These are phyloP conservation scores for Colletotrichum abscissum DNA, from an alignment of 2,329 filamentous ascomycete species.

Conservation along the genomic window DNA sequence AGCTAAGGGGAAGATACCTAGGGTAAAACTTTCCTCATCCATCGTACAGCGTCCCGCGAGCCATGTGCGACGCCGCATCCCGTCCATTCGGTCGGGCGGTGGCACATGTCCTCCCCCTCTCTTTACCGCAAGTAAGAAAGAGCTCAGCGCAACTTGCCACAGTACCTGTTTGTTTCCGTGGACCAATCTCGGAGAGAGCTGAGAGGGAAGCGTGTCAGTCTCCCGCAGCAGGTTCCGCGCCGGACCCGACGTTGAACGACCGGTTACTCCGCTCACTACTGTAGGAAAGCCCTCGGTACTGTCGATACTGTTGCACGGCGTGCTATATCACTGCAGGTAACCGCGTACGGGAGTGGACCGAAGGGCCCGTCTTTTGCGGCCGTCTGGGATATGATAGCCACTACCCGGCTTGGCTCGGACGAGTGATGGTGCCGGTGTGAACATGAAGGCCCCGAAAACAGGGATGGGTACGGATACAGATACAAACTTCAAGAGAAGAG, in stretches of 20 bases:
- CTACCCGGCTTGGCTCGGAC: constrained; percentile 20
- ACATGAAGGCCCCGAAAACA: background rate
- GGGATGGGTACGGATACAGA: background rate
- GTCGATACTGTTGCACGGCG: constrained; percentile 22
- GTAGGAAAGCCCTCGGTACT: background rate
- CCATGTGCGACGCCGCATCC: constrained; percentile 48
- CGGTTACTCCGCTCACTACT: background rate
- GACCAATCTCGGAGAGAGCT: background rate
- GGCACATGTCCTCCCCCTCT: background rate
- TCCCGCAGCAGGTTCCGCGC: background rate
- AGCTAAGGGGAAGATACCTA: background rate
- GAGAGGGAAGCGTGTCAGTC: background rate
- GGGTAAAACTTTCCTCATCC: constrained; percentile 53
- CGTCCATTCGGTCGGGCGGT: constrained; percentile 45
- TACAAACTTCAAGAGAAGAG: background rate
- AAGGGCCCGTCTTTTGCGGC: constrained; percentile 12
- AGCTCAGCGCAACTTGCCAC: background rate
- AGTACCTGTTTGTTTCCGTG: background rate
- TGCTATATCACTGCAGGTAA: constrained; percentile 25
- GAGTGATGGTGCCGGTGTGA: constrained; percentile 13
- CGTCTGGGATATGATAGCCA: constrained; percentile 3
- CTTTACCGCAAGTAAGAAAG: background rate
- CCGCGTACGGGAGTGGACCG: constrained; percentile 15
- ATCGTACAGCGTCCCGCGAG: constrained; percentile 52
- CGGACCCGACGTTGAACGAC: background rate